Evolutionary conservation across 106 monocot genomes (phyloP).

Genomic region (Cymbidium sinense): DNA sequence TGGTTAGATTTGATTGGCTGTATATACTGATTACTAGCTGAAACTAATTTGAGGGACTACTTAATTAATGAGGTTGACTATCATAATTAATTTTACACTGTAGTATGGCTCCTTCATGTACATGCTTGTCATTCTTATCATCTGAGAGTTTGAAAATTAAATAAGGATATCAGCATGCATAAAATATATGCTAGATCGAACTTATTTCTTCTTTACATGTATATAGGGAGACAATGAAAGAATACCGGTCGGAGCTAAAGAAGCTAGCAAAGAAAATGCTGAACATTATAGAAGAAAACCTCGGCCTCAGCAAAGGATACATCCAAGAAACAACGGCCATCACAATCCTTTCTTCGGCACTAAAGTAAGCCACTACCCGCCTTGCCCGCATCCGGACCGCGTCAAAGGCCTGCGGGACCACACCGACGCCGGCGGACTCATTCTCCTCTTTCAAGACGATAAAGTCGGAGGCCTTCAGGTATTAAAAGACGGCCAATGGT

Average conservation of each 20-base stretch:
- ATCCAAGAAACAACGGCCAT: slow-evolving; percentile 30
- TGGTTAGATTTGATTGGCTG: no score
- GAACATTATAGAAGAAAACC: slow-evolving; percentile 45
- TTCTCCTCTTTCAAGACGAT: slow-evolving; percentile 85
- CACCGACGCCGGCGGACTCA: slow-evolving; percentile 86
- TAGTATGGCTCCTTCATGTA: no score
- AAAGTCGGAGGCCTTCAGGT: slow-evolving; percentile 58
- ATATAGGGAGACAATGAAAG: slow-evolving; percentile 55
- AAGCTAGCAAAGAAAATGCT: slow-evolving; percentile 60
- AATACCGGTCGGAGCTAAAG: slow-evolving; percentile 48
- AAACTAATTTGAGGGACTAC: no score
- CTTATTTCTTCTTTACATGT: no score
- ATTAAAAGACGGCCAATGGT: slow-evolving; percentile 53
- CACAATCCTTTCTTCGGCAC: slow-evolving; percentile 71
- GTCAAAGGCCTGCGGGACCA: slow-evolving; percentile 58
- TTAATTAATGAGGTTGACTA: no score
- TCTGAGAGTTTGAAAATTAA: no score
- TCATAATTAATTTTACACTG: no score
- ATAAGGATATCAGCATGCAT: no score
- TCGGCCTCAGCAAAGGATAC: slow-evolving; percentile 49
- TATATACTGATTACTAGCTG: no score
- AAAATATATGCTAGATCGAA: no score
- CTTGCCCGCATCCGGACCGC: slow-evolving; percentile 55
- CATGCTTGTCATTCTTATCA: no score
- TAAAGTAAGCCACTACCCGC: slow-evolving; percentile 79